These are phyloP conservation scores for Petasospora fabianii DNA, from an alignment of 1,139 yeast genomes.

Conservation along the genomic window DNA sequence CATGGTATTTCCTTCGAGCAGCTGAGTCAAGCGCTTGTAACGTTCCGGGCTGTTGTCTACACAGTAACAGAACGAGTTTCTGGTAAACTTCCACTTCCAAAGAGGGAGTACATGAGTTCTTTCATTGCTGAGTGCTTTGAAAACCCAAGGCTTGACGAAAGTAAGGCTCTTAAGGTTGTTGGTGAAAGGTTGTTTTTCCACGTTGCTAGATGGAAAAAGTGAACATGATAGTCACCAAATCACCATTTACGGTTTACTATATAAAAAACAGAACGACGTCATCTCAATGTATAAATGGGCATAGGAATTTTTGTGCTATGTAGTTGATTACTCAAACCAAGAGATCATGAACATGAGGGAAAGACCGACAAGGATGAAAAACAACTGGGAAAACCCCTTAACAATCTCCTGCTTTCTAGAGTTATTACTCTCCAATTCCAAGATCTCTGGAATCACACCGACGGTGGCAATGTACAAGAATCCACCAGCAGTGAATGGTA, in stretches of 20 bases:
- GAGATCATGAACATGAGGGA: constrained; percentile 49
- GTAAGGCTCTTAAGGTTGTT: background rate
- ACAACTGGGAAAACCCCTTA: constrained; percentile 39
- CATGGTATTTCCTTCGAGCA: background rate
- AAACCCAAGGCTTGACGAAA: background rate
- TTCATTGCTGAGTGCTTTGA: background rate
- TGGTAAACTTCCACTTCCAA: background rate
- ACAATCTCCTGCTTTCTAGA: constrained; percentile 33
- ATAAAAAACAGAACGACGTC: too few relatives aligned
- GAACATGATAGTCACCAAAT: too few relatives aligned
- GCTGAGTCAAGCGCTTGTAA: constrained; percentile 2
- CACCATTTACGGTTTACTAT: too few relatives aligned
- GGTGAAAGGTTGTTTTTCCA: constrained; percentile 4
- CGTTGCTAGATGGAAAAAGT: constrained; percentile 4
- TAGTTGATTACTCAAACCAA: constrained; percentile 38
- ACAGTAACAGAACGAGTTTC: constrained; percentile 1
- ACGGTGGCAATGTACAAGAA: constrained; percentile 63
- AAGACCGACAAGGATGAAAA: constrained; percentile 45
- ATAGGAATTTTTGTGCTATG: too few relatives aligned
- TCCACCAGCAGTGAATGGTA: constrained; percentile 73
- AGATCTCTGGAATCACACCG: constrained; percentile 60
- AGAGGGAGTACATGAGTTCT: background rate
- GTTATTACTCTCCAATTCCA: constrained; percentile 39
- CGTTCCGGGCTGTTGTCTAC: constrained; percentile 6
- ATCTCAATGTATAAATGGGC: too few relatives aligned